Conservation (phyloP, 23 red algal species). For the Gracilaria domingensis region DNA sequence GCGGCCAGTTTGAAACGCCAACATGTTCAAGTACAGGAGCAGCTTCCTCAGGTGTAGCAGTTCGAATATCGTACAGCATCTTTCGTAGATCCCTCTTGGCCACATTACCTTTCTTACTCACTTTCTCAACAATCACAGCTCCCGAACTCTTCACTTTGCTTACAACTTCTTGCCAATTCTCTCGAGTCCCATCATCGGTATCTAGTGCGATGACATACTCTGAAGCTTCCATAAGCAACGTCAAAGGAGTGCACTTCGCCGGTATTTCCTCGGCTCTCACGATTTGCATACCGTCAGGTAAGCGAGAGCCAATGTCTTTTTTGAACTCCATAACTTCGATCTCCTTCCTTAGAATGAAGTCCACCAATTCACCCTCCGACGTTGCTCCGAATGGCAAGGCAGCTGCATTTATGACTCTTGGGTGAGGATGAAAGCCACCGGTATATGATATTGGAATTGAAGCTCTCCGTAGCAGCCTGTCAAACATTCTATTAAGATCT, state of each 20-base stretch:
- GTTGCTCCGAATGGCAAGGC: slow-evolving; percentile 78
- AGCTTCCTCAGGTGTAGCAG: slow-evolving; percentile 54
- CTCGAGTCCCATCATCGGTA: not conserved
- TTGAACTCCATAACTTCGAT: slow-evolving; percentile 43
- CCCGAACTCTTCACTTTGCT: slow-evolving; percentile 34
- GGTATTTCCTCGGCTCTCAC: slow-evolving; percentile 44
- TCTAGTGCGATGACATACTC: slow-evolving; percentile 64
- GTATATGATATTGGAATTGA: slow-evolving; percentile 66
- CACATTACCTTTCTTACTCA: slow-evolving; percentile 51
- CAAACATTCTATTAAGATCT: slow-evolving; percentile 71
- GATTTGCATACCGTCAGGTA: slow-evolving; percentile 52
- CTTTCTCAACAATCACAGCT: slow-evolving; percentile 70
- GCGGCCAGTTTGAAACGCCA: slow-evolving; percentile 52
- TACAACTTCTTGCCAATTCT: slow-evolving; percentile 38
- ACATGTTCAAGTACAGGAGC: slow-evolving; percentile 74
- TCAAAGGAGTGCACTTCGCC: slow-evolving; percentile 4
- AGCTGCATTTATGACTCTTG: slow-evolving; percentile 59
- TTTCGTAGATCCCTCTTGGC: slow-evolving; percentile 44
- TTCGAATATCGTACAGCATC: slow-evolving; percentile 45
- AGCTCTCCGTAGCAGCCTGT: slow-evolving; percentile 66
- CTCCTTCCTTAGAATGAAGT: slow-evolving; percentile 52
- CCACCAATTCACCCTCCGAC: slow-evolving; percentile 60
- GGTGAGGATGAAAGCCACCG: slow-evolving; percentile 69
- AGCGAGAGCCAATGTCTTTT: slow-evolving; percentile 34
- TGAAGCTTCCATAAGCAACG: slow-evolving; percentile 46